Percentiles rank a stretch among this genome's conserved stretches.
phyloP scores from a whole-genome alignment of 345 rosid genomes.

The Geranium brycei region DNA sequence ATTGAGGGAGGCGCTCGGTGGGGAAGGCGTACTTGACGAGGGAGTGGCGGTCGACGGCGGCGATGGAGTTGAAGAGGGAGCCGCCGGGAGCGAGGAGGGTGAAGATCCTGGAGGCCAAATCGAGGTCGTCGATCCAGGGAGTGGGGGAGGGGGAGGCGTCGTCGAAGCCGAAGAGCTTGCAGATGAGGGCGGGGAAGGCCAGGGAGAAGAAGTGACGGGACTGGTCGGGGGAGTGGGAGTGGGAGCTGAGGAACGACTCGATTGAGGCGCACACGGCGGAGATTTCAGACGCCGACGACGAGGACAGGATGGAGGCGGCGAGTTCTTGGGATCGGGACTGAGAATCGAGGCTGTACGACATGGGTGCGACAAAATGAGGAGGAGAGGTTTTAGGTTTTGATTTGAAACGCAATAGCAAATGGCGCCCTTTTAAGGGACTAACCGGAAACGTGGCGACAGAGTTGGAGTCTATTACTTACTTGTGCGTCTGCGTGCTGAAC shows the following conservation, averaged over 20 bases:
- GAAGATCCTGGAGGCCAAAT: conserved; percentile 39
- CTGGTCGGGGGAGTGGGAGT: conserved; percentile 59
- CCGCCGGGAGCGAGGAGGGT: conserved; percentile 51
- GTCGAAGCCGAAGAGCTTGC: conserved; percentile 72
- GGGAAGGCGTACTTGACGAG: conserved; percentile 81
- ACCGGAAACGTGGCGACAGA: conserved; percentile 25
- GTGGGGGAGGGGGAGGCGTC: conserved; percentile 23
- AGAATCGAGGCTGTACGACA: conserved; percentile 62
- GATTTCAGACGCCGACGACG: conserved; percentile 49
- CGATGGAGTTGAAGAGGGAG: conserved; percentile 41
- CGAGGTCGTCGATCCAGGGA: conserved; percentile 52
- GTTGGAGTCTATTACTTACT: neutral
- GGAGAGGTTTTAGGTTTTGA: conserved; percentile 14
- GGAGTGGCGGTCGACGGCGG: conserved; percentile 54
- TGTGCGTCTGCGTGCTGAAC: neutral
- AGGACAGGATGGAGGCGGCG: conserved; percentile 43
- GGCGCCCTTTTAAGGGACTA: conserved; percentile 36
- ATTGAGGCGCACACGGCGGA: conserved; percentile 48
- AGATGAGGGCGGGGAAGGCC: conserved; percentile 67
- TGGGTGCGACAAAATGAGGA: conserved; percentile 10
- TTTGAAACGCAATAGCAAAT: conserved; percentile 41
- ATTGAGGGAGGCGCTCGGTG: conserved; percentile 60
- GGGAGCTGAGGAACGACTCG: conserved; percentile 51
- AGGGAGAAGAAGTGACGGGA: conserved; percentile 86
- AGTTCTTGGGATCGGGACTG: conserved; percentile 57